Percentiles rank a stretch among this genome's conserved stretches.
Evolutionary conservation across 257 asterid species (phyloP).

Genomic region (Dorcoceras hygrometricum): DNA sequence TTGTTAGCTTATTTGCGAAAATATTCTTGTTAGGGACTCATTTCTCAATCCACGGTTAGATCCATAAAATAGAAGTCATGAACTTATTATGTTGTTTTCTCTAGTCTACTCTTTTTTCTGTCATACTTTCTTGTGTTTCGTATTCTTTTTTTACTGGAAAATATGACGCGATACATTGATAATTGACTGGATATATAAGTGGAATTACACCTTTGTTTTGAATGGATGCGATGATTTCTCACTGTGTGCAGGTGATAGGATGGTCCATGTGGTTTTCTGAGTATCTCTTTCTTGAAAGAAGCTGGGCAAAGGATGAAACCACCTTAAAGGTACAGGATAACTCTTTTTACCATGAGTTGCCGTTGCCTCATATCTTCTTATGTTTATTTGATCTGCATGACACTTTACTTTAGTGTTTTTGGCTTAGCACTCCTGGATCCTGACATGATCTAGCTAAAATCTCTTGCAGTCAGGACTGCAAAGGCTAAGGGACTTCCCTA

Average conservation of each 20-base stretch:
- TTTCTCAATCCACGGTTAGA: background rate
- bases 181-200: background rate
- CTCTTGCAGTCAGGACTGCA: constrained; percentile 69
- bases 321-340: constrained; percentile 62
- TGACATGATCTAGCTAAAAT: constrained; percentile 17
- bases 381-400: background rate
- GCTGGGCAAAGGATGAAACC: constrained; percentile 88
- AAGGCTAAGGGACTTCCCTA: constrained; percentile 74
- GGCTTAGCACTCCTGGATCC: constrained; percentile 21
- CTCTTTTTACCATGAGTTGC: constrained; percentile 6
- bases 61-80: constrained; percentile 4
- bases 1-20: background rate
- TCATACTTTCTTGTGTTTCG: constrained; percentile 5
- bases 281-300: constrained; percentile 95
- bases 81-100: background rate
- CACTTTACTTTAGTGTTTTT: constrained; percentile 9
- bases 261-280: constrained; percentile 99
- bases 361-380: constrained; percentile 7
- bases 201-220: no score
- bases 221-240: constrained; percentile 15
- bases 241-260: constrained; percentile 76
- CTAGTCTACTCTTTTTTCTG: constrained; percentile 11
- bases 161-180: background rate
- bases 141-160: constrained; percentile 19
- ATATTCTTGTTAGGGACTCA: background rate